These are phyloP conservation scores for Fusarium kyushuense DNA, from an alignment of 2,329 filamentous ascomycete genomes.

Conservation along the genomic window DNA sequence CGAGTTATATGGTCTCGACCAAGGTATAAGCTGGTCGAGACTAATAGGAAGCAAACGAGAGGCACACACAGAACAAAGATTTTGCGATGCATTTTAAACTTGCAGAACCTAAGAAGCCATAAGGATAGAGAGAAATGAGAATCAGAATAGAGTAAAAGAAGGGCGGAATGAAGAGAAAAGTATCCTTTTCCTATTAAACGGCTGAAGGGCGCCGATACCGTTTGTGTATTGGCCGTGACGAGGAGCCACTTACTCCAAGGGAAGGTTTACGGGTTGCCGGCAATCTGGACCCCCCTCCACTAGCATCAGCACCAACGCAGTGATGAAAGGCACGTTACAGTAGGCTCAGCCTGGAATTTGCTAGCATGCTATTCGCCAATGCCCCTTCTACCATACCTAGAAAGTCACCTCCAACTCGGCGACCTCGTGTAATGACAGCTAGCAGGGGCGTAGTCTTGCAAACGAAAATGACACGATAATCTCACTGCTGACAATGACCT, in stretches of 20 bases:
- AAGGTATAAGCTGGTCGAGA: slow-evolving; percentile 36
- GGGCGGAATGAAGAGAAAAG: slow-evolving; percentile 3
- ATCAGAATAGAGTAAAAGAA: neutral
- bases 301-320: neutral
- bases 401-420: slow-evolving; percentile 1
- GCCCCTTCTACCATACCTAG: neutral
- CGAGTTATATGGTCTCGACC: slow-evolving; percentile 42
- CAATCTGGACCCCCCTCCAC: slow-evolving; percentile 13
- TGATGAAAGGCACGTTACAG: slow-evolving; percentile 22
- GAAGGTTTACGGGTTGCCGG: slow-evolving; percentile 9
- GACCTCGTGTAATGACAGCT: slow-evolving; percentile 35
- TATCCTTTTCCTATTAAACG: slow-evolving; percentile 1
- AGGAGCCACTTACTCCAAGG: too few species aligned
- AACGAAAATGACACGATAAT: slow-evolving; percentile 14
- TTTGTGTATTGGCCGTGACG: neutral
- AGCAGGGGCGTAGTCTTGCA: slow-evolving; percentile 21
- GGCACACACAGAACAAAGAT: slow-evolving; percentile 37
- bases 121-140: neutral
- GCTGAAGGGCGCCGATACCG: slow-evolving; percentile 16
- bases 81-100: slow-evolving; percentile 40
- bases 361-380: neutral
- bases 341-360: slow-evolving; percentile 19
- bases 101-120: slow-evolving; percentile 3
- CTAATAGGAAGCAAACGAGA: slow-evolving; percentile 36
- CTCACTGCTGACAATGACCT: slow-evolving; percentile 5